Percentiles rank a stretch among this genome's conserved stretches.
phyloP scores from a whole-genome alignment of 2,329 filamentous ascomycete genomes.

The Thermothelomyces thermophilus region DNA sequence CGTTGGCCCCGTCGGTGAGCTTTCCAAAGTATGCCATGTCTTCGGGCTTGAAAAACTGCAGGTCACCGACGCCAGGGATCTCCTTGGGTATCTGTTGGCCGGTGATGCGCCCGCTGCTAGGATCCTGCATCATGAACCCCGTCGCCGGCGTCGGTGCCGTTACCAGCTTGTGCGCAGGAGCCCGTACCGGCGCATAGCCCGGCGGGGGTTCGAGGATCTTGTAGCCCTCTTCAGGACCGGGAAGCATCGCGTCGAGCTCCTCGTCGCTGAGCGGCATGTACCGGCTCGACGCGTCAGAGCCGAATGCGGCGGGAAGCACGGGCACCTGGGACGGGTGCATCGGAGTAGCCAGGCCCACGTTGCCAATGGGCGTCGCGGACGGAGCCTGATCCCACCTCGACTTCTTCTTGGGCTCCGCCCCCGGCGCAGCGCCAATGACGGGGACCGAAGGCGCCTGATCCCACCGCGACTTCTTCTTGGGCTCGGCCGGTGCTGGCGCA shows the following conservation, averaged over 20 bases:
- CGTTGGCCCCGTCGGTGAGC: constrained; percentile 87
- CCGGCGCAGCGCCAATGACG: constrained; percentile 46
- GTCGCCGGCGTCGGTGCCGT: constrained; percentile 66
- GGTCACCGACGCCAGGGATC: constrained; percentile 89
- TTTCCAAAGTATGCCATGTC: constrained; percentile 99
- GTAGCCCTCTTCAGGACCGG: constrained; percentile 83
- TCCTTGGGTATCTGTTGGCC: constrained; percentile 91
- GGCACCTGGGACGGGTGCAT: constrained; percentile 62
- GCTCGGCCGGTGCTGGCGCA: constrained; percentile 44
- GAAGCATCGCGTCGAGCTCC: constrained; percentile 85
- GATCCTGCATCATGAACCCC: constrained; percentile 97
- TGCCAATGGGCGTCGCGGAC: constrained; percentile 67
- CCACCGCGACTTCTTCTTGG: constrained; percentile 80
- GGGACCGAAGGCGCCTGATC: constrained; percentile 65
- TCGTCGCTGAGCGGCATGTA: constrained; percentile 85
- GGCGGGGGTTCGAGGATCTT: constrained; percentile 85
- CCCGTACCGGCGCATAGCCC: constrained; percentile 79
- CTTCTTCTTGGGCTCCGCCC: constrained; percentile 59
- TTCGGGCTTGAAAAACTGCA: constrained; percentile 97
- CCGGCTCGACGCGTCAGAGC: constrained; percentile 71
- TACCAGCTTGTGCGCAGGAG: constrained; percentile 67
- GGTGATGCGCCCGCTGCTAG: constrained; percentile 72
- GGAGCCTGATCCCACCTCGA: constrained; percentile 90
- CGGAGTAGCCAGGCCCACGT: constrained; percentile 68
- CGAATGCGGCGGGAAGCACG: constrained; percentile 55